Base-by-base conservation (phyloP, 371 early-diverging fungal genomes). In the Conidiobolus incongruus region DNA sequence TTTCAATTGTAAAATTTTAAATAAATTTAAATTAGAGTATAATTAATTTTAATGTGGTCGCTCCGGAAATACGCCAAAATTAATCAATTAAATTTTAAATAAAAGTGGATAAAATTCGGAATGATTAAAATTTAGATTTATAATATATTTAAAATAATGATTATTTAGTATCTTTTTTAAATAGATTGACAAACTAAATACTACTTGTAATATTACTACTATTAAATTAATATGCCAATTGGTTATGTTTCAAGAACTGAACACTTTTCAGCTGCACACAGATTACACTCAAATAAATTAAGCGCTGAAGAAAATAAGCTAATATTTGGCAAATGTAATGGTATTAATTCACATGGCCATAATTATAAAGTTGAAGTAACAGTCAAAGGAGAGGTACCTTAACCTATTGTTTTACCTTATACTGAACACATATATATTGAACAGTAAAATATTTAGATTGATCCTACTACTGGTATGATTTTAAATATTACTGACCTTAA, bases 301-400 rank as follows among this genome's bases (percentile, higher is more conserved):
- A 63, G 65, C 29, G 63, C 57, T 17, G 76, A 71, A 47, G 77
- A 81, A 46, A 44, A 44, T 35, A 26, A 26, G 26, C 26, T 26
- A 3, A 26, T 26, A 26, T 26, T 26, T 26, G 26, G 26, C 26
- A 26, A 26, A 26, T 26, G 26, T 26, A 26, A 26, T 26, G 26
- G 26, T 4, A 8, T 26, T 4, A 89, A 89, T 53, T 78, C 70
- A 34, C 88, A 90, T 52, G 88, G 90, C 0, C 87, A 90, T 61
- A 87, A 86, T 58, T 87, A 85, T 51, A 71, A 68, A 69, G 76
- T 83, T 2, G 78, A 82, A 48, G 75, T 81, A 7, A 70, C 72
- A 2, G 57, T 88, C 32, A 66, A 66, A 47, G 87, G 87, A 26
- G 53, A 60, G 47, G 63, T 65, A 49, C n/a, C n/a, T n/a, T n/a